These are phyloP conservation scores for Picocystis salinarum DNA, from an alignment of 139 green algal genomes.

Conservation along the genomic window DNA sequence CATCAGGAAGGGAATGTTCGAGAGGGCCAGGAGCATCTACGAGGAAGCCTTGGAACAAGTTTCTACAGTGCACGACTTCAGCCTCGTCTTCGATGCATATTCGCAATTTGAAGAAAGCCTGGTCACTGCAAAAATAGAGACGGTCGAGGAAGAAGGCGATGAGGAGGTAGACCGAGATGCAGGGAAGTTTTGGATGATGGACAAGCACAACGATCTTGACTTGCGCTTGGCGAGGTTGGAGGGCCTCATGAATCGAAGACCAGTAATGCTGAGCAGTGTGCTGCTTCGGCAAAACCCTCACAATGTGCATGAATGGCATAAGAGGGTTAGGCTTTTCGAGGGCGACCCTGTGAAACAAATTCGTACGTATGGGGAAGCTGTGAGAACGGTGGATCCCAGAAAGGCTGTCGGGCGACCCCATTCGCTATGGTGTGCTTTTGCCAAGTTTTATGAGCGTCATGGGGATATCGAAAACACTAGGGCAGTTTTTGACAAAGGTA, in stretches of 20 bases:
- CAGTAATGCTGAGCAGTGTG: conserved; percentile 67
- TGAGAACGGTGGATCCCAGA: conserved; percentile 33
- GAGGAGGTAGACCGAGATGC: conserved; percentile 14
- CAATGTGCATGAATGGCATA: conserved; percentile 90
- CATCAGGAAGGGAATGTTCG: conserved; percentile 82
- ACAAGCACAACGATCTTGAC: conserved; percentile 72
- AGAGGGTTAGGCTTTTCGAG: conserved; percentile 81
- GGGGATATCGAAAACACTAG: conserved; percentile 72
- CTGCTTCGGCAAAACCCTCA: conserved; percentile 95
- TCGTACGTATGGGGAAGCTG: conserved; percentile 78
- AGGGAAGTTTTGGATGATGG: conserved; percentile 54
- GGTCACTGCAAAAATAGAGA: conserved; percentile 58
- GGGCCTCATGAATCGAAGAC: conserved; percentile 59
- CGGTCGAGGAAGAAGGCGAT: conserved; percentile 13
- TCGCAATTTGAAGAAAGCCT: conserved; percentile 79
- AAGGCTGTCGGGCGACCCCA: conserved; percentile 16
- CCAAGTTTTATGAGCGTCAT: conserved; percentile 91
- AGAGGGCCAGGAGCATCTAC: conserved; percentile 90
- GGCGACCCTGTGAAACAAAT: conserved; percentile 69
- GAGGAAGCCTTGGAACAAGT: conserved; percentile 80
- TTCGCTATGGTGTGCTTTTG: conserved; percentile 76
- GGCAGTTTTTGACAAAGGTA: conserved; percentile 80
- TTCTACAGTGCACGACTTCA: conserved; percentile 76
- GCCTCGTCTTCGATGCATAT: conserved; percentile 90
- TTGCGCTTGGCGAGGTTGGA: conserved; percentile 81